A percentile compares a stretch with the other conserved stretches of the same genome.
These are phyloP conservation scores for Euphorbia corollata DNA, from an alignment of 441 rosid species.

Conservation along the genomic window DNA sequence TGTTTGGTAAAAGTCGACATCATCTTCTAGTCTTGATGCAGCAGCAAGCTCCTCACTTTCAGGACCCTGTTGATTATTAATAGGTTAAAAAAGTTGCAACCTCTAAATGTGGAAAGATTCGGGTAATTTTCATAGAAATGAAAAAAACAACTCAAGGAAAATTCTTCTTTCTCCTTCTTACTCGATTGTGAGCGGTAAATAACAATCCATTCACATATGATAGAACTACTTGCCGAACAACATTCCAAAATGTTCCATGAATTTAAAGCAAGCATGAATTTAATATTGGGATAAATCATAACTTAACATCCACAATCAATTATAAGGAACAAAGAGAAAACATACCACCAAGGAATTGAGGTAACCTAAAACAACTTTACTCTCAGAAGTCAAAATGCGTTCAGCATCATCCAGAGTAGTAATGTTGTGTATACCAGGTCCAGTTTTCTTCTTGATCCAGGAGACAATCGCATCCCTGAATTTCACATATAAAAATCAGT, in stretches of 20 bases:
- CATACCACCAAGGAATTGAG: conserved; percentile 77
- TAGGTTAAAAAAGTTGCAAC: conserved; percentile 1
- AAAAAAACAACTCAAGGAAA: background rate
- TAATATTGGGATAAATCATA: background rate
- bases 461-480: conserved; percentile 77
- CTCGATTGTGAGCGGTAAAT: too few species aligned
- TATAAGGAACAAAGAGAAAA: background rate
- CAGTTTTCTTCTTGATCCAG: conserved; percentile 96
- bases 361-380: conserved; percentile 74
- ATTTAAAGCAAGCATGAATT: background rate
- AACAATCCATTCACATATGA: conserved; percentile 8
- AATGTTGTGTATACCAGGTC: conserved; percentile 69
- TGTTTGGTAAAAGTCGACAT: conserved; percentile 83
- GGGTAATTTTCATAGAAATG: background rate
- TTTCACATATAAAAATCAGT: conserved; percentile 9
- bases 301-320: background rate
- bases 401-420: conserved; percentile 84
- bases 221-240: background rate
- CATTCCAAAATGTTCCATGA: background rate
- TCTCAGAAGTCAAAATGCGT: conserved; percentile 60
- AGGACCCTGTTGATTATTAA: conserved; percentile 41
- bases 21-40: conserved; percentile 87
- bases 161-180: background rate
- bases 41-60: conserved; percentile 80
- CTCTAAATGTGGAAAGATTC: background rate